These are phyloP conservation scores for Dryas octopetala DNA, from an alignment of 306 rosid genomes.

Conservation along the genomic window DNA sequence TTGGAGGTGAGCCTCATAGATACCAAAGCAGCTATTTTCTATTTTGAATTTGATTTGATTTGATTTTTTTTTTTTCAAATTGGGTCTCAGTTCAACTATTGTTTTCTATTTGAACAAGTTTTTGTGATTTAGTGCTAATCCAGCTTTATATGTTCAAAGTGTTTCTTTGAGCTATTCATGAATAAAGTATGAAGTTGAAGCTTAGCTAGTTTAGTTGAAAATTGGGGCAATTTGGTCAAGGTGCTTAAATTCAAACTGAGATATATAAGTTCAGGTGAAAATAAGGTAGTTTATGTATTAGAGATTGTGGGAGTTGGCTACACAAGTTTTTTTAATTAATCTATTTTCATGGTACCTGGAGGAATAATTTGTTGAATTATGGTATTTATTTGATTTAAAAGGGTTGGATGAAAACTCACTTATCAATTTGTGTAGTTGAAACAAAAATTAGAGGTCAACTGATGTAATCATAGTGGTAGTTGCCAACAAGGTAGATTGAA, in stretches of 20 bases:
- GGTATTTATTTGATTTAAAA: neutral
- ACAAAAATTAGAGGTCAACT: neutral
- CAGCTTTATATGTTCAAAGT: neutral
- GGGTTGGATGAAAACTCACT: neutral
- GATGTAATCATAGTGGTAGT: neutral
- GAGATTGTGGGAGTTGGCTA: neutral
- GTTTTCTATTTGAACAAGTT: neutral
- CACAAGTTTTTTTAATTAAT: neutral
- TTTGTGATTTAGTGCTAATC: neutral
- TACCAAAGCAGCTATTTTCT: neutral
- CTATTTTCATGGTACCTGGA: neutral
- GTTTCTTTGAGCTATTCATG: neutral
- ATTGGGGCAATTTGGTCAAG: neutral
- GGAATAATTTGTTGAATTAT: neutral
- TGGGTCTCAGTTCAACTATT: neutral
- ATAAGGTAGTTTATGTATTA: neutral
- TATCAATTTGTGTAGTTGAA: neutral
- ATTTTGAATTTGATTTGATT: neutral
- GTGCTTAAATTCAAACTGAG: neutral
- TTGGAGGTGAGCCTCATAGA: conserved; percentile 30
- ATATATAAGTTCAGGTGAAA: too few relatives aligned
- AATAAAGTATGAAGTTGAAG: neutral
- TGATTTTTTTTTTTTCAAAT: conserved; percentile 5
- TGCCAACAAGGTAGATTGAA: neutral
- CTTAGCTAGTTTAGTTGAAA: neutral